Percentiles rank a stretch among this genome's conserved stretches.
These are phyloP conservation scores for Kazachstania africana DNA, from an alignment of 805 yeast genomes.

Conservation along the genomic window DNA sequence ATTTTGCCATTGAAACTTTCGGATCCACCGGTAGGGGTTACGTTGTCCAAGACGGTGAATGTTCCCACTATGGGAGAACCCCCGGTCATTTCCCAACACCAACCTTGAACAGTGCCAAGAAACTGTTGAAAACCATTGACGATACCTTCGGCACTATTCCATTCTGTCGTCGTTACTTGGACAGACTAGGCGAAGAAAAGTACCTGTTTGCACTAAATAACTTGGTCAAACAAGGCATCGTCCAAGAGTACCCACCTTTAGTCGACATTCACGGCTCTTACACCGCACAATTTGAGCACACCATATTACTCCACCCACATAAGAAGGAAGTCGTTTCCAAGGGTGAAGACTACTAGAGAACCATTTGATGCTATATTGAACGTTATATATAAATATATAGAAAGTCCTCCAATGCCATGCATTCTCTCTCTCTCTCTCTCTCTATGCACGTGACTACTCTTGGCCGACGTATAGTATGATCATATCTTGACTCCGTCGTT, in stretches of 20 bases:
- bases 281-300: conserved; percentile 96
- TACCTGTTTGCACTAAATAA: conserved; percentile 78
- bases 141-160: conserved; percentile 87
- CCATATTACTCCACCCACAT: conserved; percentile 79
- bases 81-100: conserved; percentile 32
- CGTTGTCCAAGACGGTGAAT: conserved; percentile 79
- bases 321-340: conserved; percentile 88
- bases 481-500: no score
- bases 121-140: conserved; percentile 58
- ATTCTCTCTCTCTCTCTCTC: background rate
- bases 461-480: no score
- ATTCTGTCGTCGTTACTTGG: conserved; percentile 91
- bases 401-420: background rate
- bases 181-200: conserved; percentile 83
- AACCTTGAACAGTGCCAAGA: conserved; percentile 53
- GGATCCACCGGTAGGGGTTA: conserved; percentile 95
- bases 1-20: conserved; percentile 95
- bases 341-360: conserved; percentile 74
- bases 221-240: conserved; percentile 75
- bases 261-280: conserved; percentile 73
- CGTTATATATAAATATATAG: background rate
- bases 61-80: conserved; percentile 80
- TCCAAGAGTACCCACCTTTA: conserved; percentile 89
- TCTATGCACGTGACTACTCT: no score
- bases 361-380: background rate